These are phyloP conservation scores for Solanum aculeatissimum DNA, from an alignment of 305 asterid species.

Conservation along the genomic window DNA sequence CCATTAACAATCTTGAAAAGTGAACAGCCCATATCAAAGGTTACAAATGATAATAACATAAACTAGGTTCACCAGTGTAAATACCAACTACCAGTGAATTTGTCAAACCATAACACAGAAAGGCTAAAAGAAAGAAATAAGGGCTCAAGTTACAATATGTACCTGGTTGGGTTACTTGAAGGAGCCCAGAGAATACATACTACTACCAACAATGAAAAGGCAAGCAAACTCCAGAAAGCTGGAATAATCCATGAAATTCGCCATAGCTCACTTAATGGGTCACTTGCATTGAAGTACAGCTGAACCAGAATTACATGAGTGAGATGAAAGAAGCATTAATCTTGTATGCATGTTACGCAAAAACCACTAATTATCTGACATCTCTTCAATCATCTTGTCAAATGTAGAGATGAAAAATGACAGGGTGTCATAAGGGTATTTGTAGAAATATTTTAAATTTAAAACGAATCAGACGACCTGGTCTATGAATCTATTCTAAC, in stretches of 20 bases:
- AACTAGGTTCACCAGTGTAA: background rate
- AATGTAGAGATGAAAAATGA: background rate
- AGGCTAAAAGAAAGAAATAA: background rate
- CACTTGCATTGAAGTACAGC: slow-evolving; percentile 31
- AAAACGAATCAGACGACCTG: no score
- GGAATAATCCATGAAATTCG: slow-evolving; percentile 25
- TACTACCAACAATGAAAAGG: slow-evolving; percentile 15
- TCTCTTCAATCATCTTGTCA: background rate
- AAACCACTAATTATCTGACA: background rate
- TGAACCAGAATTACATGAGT: slow-evolving; percentile 4
- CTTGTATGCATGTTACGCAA: background rate
- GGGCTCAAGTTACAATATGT: background rate
- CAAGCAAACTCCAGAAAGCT: slow-evolving; percentile 24
- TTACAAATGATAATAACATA: background rate
- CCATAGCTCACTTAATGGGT: slow-evolving; percentile 26
- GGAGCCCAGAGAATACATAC: slow-evolving; percentile 28
- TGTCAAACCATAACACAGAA: background rate
- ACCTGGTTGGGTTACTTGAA: slow-evolving; percentile 24
- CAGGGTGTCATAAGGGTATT: background rate
- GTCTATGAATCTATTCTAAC: no score
- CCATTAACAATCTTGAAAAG: background rate
- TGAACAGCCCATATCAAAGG: background rate
- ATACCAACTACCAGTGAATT: background rate
- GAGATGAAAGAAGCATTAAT: background rate
- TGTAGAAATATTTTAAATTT: no score